A percentile compares a stretch with the other conserved stretches of the same genome.
Evolutionary conservation across 2,329 filamentous ascomycete genomes (phyloP).

Genomic region (Parastagonospora avenae): DNA sequence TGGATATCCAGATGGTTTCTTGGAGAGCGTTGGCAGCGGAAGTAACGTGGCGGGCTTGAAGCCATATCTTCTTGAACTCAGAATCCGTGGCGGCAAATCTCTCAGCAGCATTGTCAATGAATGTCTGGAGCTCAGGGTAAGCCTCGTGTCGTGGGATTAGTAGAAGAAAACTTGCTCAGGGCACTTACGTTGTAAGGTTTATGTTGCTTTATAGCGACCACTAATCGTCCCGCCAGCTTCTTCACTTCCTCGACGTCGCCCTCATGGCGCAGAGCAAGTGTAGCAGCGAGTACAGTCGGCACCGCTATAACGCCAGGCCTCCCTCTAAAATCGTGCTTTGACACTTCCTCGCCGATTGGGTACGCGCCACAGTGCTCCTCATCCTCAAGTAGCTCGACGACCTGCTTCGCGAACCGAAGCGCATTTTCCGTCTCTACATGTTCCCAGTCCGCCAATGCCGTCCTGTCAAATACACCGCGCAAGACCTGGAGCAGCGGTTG

Average conservation of each 20-base stretch:
- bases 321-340: conserved; percentile 31
- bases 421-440: conserved; percentile 45
- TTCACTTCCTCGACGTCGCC: conserved; percentile 47
- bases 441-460: conserved; percentile 43
- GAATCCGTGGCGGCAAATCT: conserved; percentile 5
- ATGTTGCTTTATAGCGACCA: conserved; percentile 39
- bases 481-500: conserved; percentile 42
- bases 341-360: conserved; percentile 15
- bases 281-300: conserved; percentile 51
- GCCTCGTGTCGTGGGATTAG: neutral
- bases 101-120: conserved; percentile 9
- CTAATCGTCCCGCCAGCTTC: conserved; percentile 47
- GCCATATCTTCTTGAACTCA: conserved; percentile 9
- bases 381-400: conserved; percentile 50
- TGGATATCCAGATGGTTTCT: conserved; percentile 47
- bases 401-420: conserved; percentile 44
- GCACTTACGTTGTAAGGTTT: conserved; percentile 22
- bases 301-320: conserved; percentile 48
- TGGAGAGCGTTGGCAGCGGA: conserved; percentile 29
- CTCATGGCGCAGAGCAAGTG: conserved; percentile 46
- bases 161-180: neutral
- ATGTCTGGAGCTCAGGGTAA: conserved; percentile 6
- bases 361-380: conserved; percentile 43
- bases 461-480: conserved; percentile 41
- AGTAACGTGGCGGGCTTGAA: conserved; percentile 4